Evolutionary conservation across 2,329 filamentous ascomycete genomes (phyloP).

Genomic region (Cladophialophora yegresii): DNA sequence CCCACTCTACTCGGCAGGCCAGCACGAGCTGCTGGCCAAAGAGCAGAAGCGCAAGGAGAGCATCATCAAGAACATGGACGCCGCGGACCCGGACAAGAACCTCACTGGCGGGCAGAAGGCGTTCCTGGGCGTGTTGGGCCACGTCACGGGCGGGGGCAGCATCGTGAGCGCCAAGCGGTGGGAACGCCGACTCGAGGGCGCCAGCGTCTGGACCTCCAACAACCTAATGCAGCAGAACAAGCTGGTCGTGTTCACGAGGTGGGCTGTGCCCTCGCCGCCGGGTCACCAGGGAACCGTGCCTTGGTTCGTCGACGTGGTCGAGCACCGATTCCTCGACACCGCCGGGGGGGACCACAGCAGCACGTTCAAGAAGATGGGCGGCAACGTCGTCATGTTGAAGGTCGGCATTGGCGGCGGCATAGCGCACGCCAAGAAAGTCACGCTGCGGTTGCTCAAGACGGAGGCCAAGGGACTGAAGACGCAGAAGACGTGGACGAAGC

Average conservation of each 20-base stretch:
- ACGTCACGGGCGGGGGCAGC: not conserved
- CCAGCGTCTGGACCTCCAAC: not conserved
- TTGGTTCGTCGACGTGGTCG: conserved; percentile 8
- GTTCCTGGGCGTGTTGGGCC: not conserved
- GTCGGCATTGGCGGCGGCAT: conserved; percentile 5
- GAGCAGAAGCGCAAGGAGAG: not conserved
- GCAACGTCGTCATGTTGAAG: conserved; percentile 1
- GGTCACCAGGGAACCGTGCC: not conserved
- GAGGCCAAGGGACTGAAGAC: conserved; percentile 5
- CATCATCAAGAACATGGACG: not conserved
- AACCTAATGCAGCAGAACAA: not conserved
- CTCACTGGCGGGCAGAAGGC: conserved; percentile 2
- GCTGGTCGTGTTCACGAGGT: conserved; percentile 4
- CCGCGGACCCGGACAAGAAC: not conserved
- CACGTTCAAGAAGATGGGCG: not conserved
- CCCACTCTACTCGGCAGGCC: not conserved
- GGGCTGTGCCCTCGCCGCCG: not conserved
- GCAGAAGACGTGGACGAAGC: not conserved
- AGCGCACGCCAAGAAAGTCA: not conserved
- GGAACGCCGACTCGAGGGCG: not conserved
- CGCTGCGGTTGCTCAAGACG: not conserved
- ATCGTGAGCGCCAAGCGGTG: conserved; percentile 2
- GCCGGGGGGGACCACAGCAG: not conserved
- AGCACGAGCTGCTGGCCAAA: conserved; percentile 1
- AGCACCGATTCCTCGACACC: not conserved